These are phyloP conservation scores for Sporothrix protearum DNA, from an alignment of 2,329 filamentous ascomycete species.

Conservation along the genomic window DNA sequence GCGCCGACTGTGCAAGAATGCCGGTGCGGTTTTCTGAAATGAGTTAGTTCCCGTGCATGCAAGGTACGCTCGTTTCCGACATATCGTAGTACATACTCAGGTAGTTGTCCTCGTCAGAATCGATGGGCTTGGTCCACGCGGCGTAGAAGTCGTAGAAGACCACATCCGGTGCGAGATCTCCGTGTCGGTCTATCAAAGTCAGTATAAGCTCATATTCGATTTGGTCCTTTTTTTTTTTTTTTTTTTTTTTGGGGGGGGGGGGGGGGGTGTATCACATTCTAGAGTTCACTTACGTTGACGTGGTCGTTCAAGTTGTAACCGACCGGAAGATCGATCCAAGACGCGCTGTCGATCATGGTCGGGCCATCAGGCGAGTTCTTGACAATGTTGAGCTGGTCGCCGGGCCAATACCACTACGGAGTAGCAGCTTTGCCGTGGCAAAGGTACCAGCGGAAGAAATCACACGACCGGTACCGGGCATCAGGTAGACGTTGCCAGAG, in stretches of 20 bases:
- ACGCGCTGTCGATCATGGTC: constrained; percentile 48
- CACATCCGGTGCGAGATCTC: constrained; percentile 44
- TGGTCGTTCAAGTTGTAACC: constrained; percentile 59
- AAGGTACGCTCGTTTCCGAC: too few relatives aligned
- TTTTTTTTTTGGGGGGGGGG: too few relatives aligned
- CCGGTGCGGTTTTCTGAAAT: constrained; percentile 47
- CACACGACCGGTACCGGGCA: constrained; percentile 58
- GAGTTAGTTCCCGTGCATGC: too few relatives aligned
- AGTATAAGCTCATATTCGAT: not conserved
- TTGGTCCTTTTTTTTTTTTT: too few relatives aligned
- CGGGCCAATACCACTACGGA: constrained; percentile 66
- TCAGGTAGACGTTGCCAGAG: constrained; percentile 58
- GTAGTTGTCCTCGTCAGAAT: constrained; percentile 43
- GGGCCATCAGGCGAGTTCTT: constrained; percentile 48
- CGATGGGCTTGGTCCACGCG: constrained; percentile 51
- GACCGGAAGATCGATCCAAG: constrained; percentile 58
- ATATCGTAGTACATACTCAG: constrained; percentile 32
- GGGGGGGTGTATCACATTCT: too few relatives aligned
- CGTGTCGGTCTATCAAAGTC: constrained; percentile 39
- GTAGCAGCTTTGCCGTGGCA: constrained; percentile 63
- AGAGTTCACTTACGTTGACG: constrained; percentile 36
- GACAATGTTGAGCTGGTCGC: constrained; percentile 54
- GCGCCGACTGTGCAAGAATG: constrained; percentile 61
- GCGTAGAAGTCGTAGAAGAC: constrained; percentile 63
- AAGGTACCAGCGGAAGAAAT: constrained; percentile 68